Percentiles rank a stretch among this genome's conserved stretches.
Conservation (phyloP, 495 filamentous ascomycete genomes). For the Aspergillus funiculosus region DNA sequence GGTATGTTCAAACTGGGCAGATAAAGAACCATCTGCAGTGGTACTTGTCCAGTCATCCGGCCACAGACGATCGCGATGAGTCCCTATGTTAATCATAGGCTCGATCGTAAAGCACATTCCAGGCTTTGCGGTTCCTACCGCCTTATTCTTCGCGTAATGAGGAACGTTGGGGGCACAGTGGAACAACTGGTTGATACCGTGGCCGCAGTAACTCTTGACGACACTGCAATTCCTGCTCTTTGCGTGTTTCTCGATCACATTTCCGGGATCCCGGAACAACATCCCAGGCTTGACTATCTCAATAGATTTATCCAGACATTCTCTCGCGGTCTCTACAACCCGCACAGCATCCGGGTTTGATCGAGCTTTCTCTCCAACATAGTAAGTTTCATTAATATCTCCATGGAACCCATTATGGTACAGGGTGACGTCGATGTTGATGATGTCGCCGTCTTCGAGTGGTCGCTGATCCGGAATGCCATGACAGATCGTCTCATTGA, state of each 20-base stretch:
- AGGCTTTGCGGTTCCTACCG: conserved; percentile 74
- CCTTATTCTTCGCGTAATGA: conserved; percentile 89
- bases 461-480: conserved; percentile 79
- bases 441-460: conserved; percentile 75
- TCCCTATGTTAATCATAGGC: conserved; percentile 83
- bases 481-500: conserved; percentile 96
- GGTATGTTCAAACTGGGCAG: conserved; percentile 93
- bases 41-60: conserved; percentile 88
- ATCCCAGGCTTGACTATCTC: conserved; percentile 81
- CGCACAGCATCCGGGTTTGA: conserved; percentile 72
- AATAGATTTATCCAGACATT: conserved; percentile 78
- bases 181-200: conserved; percentile 82
- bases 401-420: conserved; percentile 87
- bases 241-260: conserved; percentile 78
- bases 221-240: conserved; percentile 74
- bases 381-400: conserved; percentile 90
- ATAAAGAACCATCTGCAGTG: conserved; percentile 73
- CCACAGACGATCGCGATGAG: conserved; percentile 77
- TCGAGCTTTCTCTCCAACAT: conserved; percentile 70
- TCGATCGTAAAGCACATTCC: conserved; percentile 95
- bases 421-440: conserved; percentile 84
- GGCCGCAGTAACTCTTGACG: conserved; percentile 84
- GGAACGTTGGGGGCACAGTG: conserved; percentile 80
- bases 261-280: conserved; percentile 77
- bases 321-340: conserved; percentile 77